These are phyloP conservation scores for Metschnikowia amazonensis DNA, from an alignment of 805 yeast species.

Conservation along the genomic window DNA sequence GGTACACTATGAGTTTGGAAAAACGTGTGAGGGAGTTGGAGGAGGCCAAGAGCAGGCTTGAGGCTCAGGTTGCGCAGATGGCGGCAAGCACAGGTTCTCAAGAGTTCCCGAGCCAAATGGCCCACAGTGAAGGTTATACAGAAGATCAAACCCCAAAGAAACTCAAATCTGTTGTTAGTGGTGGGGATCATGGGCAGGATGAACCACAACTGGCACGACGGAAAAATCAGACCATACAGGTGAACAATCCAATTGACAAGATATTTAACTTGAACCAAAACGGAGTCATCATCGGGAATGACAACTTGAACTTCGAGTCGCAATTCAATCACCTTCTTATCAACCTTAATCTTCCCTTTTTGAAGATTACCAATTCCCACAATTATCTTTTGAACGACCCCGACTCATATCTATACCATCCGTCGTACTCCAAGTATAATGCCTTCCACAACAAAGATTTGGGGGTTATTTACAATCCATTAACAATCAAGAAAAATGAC, in stretches of 20 bases:
- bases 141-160: not conserved
- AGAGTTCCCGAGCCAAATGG: conserved; percentile 19
- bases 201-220: conserved; percentile 10
- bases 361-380: conserved; percentile 43
- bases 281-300: conserved; percentile 44
- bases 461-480: conserved; percentile 38
- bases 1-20: conserved; percentile 75
- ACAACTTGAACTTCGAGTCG: conserved; percentile 42
- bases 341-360: conserved; percentile 40
- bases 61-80: conserved; percentile 1
- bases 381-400: conserved; percentile 41
- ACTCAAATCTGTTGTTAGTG: not conserved
- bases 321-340: conserved; percentile 43
- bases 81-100: conserved; percentile 24
- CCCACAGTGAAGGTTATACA: conserved; percentile 23
- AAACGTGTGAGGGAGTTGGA: conserved; percentile 58
- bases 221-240: conserved; percentile 20
- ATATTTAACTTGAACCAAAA: conserved; percentile 41
- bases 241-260: conserved; percentile 44
- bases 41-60: conserved; percentile 33
- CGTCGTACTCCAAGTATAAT: conserved; percentile 35
- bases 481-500: conserved; percentile 24
- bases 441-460: conserved; percentile 35
- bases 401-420: conserved; percentile 39
- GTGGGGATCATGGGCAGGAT: not conserved